Base-by-base conservation (phyloP, 306 rosid species). In the Argentina anserina region DNA sequence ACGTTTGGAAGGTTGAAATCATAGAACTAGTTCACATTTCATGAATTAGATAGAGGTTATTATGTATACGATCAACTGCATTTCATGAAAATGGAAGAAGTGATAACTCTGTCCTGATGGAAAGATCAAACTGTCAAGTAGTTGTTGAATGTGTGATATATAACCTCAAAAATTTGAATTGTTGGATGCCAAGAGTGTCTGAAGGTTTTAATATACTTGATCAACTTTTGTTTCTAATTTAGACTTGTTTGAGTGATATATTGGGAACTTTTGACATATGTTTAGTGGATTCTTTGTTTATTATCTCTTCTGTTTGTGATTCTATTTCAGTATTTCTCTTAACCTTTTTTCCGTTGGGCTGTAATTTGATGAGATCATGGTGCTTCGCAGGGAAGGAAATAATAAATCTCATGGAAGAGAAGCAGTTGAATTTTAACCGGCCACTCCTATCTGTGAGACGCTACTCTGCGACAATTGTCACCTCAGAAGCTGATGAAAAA, bases 381-480 rank as follows among this genome's bases (percentile, higher is more conserved):
- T 85, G 73, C 60, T 78, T 74, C 75, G 59, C 82, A 84, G 92
- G 75, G 75, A 46, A 74, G 70, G 52, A 46, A 18, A 64, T 79
- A 40, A 65, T 85, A 76, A 90, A 71, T 71, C 40, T 81, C 76
- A 88, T 90, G 96, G 97, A 86, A 81, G 97, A 89, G 77, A 93
- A 89, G 70, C 84, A 91, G 80, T 76, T 94, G 79, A 86, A 94
- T 79, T 81, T 94, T 47, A 83, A 83, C 69, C 96, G 81, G 82
- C 99, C 99, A 23, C 83, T 94, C 84, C 71, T 94, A 75, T 94
- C 99, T 1, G 99, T 94, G 23, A 89, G 99, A 86, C 81, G 98
- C 39, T 80, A 73, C 79, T 76, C 88, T 64, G 83, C 90, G 20
- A 62, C 84, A 56, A 71, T 41, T 23, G 78, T 59, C 18, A 17